Evolutionary conservation across 169 alveolate species (phyloP), one percentile per base, ranked within the genome.

Genomic region (Eimeria tenella): DNA sequence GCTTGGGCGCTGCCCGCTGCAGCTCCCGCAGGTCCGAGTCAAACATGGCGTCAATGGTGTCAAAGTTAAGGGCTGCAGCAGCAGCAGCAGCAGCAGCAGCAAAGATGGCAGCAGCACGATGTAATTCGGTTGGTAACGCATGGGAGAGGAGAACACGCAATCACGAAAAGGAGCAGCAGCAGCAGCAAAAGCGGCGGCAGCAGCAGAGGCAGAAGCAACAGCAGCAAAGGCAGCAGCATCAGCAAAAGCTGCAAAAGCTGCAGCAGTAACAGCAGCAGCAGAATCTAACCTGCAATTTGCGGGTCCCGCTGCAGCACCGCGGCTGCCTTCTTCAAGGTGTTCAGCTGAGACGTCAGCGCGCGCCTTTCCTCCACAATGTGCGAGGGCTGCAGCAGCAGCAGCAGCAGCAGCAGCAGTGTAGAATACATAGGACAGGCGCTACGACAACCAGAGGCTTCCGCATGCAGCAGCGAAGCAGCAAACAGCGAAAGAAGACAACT

Each of bases 301-400:
- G 95, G 95, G 50, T 93, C 95, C 23, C 92, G 74, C 87, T 93
- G 95, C 74, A 93, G 90, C 50, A 93, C 92, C 8, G 86, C 90
- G 0, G 95, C 79, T 15, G 95, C 95, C 83, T 84, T 84, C 95
- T 93, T 70, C 88, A 93, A 74, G 13, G 92, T 82, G 52, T 77
- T 65, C 83, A 81, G 60, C 93, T 93, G 95, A n/a, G 77, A 53
- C 70, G 62, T 52, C 65, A 93, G 63, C 11, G 77, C 50, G 50
- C 92, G 84, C 4, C 95, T 81, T 90, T 93, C 95, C 68, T 93
- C 95, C 73, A 86, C 71, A 60, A 93, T 84, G 74, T 93, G 93
- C 9, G 93, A 90, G 4, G 95, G 95, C 93, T 93, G 94, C 71
- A 63, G n/a, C 91, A 83, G 77, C 75, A 62, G 62, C 58, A n/a